Evolutionary conservation across 2,329 filamentous ascomycete genomes (phyloP), one percentile per base, ranked within the genome.

Genomic region (Cladobotryum protrusum): DNA sequence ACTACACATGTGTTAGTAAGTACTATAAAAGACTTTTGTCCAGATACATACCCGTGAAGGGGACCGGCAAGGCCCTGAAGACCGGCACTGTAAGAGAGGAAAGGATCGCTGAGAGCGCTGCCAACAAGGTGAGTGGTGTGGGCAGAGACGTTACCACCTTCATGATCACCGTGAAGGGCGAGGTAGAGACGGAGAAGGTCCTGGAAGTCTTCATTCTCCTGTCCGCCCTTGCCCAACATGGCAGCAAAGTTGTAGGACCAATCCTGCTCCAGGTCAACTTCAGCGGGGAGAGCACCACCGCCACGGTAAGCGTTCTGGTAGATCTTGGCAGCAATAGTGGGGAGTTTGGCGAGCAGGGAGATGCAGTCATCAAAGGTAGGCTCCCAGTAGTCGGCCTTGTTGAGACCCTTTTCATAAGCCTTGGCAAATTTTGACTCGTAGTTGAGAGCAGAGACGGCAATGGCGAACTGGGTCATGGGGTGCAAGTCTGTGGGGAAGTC

Each of bases 231-330:
- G 64, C 92, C 92, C 48, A 97, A 81, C 83, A 97, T 90, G 57
- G 90, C 88, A 42, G 93, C 93, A 64, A 96, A 99, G 79, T 99
- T 99, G 78, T 96, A 95, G 1, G 91, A 86, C 93, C 93, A 99
- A 72, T 99, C 93, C 72, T 96, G 89, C 59, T 86, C 79, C 51
- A 82, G 71, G 62, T 99, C 91, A 45, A 95, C 76, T 67, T 87
- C 75, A 60, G 85, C 81, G 8, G 89, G 83, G 55, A 96, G 76
- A 57, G 87, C 75, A 63, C 86, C 84, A 51, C 78, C 79, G 67
- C 91, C 82, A 60, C 81, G 76, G 79, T 93, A 88, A 56, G 89
- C 77, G 69, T 93, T 93, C 64, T 96, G 89, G 78, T 99, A 96
- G 65, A 99, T 96, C 72, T 96, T 95, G 52, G 93, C 93, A 24